A percentile compares a stretch with the other conserved stretches of the same genome.
Conservation (phyloP, 805 yeast genomes). For the Candida palmyrensis region DNA sequence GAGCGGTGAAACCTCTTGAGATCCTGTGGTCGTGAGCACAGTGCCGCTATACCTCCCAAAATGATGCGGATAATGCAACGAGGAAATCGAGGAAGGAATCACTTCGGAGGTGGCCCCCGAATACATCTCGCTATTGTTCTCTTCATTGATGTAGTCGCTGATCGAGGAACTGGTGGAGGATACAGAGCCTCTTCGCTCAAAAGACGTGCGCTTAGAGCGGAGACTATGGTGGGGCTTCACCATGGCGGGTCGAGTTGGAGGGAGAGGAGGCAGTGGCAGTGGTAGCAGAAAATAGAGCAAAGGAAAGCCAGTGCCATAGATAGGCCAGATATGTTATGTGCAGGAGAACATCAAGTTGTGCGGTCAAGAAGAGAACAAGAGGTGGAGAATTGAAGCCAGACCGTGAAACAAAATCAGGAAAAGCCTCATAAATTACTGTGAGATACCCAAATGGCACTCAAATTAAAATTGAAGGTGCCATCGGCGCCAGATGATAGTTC, state of each 20-base stretch:
- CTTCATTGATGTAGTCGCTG: conserved; percentile 42
- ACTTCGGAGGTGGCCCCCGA: conserved; percentile 75
- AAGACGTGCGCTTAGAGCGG: conserved; percentile 15
- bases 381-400: no score
- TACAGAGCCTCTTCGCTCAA: conserved; percentile 29
- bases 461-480: conserved; percentile 12
- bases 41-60: conserved; percentile 22
- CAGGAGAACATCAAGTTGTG: no score
- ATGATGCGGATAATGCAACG: conserved; percentile 68
- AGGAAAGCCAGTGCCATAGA: no score
- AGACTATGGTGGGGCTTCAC: conserved; percentile 2
- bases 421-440: no score
- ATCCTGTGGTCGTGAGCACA: conserved; percentile 13
- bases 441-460: conserved; percentile 11
- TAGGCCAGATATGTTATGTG: no score
- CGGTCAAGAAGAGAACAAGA: no score
- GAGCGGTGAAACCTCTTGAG: conserved; percentile 33
- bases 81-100: conserved; percentile 71
- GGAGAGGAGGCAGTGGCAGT: neutral
- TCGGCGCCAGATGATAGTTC: neutral
- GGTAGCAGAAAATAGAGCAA: no score
- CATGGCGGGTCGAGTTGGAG: no score
- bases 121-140: conserved; percentile 64
- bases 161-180: conserved; percentile 25
- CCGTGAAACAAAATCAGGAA: no score